Percentiles rank a stretch among this genome's conserved stretches.
Conservation (phyloP, 768 basidiomycete species). For the Rhizopogon salebrosus region DNA sequence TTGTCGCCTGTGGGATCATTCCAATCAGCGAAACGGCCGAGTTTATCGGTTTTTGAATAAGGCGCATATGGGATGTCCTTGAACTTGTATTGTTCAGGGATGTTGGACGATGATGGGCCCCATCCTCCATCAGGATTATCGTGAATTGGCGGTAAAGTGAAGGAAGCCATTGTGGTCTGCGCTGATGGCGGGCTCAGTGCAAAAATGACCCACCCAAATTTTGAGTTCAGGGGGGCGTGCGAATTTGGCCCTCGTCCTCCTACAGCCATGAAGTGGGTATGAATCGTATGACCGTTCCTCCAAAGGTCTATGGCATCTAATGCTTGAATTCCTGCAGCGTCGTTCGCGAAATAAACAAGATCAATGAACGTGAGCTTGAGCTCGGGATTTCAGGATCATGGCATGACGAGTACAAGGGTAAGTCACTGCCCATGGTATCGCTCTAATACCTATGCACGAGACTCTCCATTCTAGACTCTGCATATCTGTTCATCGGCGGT, state of each 20-base stretch:
- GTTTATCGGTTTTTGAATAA: slow-evolving; percentile 97
- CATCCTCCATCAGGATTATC: slow-evolving; percentile 93
- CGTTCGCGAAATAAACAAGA: slow-evolving; percentile 88
- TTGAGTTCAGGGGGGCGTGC: slow-evolving; percentile 9
- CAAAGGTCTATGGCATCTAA: slow-evolving; percentile 4
- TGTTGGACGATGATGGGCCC: slow-evolving; percentile 79
- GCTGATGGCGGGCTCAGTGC: slow-evolving; percentile 5
- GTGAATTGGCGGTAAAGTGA: slow-evolving; percentile 81
- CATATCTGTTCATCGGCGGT: slow-evolving; percentile 92
- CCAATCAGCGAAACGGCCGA: slow-evolving; percentile 98
- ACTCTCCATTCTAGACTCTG: slow-evolving; percentile 59
- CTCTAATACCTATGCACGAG: not conserved
- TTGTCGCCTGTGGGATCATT: slow-evolving; percentile 69
- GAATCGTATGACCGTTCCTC: not conserved
- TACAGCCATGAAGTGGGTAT: slow-evolving; percentile 66
- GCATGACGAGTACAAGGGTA: slow-evolving; percentile 95
- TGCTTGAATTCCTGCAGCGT: slow-evolving; percentile 46
- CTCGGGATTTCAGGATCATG: slow-evolving; percentile 74
- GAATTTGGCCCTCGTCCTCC: slow-evolving; percentile 1
- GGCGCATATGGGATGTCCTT: slow-evolving; percentile 98
- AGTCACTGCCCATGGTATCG: not conserved
- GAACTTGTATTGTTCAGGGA: slow-evolving; percentile 93
- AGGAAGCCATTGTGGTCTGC: slow-evolving; percentile 57
- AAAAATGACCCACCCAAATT: slow-evolving; percentile 11
- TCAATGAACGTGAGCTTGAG: slow-evolving; percentile 87